Percentiles rank a stretch among this genome's conserved stretches.
Conservation (phyloP, 1,284 basidiomycete genomes). For the Serendipita sp. region DNA sequence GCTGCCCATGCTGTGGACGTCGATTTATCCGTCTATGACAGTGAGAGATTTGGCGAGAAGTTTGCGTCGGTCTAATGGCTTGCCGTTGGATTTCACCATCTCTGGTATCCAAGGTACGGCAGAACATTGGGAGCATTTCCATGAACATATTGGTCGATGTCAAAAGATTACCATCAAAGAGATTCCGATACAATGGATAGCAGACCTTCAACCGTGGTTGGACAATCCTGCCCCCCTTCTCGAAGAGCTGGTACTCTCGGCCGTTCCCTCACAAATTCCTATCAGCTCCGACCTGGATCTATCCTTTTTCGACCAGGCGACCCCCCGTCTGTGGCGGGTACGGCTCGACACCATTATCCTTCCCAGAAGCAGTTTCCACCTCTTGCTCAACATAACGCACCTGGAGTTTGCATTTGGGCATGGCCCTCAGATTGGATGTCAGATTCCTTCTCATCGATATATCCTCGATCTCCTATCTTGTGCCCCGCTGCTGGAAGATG, state of each 20-base stretch:
- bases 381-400: background rate
- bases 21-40: background rate
- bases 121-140: slow-evolving; percentile 1
- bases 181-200: background rate
- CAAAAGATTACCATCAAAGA: background rate
- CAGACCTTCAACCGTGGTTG: background rate
- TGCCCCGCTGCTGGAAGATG: background rate
- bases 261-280: background rate
- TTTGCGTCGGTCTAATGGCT: background rate
- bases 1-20: slow-evolving; percentile 3
- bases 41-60: slow-evolving; percentile 1
- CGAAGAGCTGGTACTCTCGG: background rate
- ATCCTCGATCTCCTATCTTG: slow-evolving; percentile 1
- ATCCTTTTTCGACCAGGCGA: slow-evolving; percentile 1
- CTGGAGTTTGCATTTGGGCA: slow-evolving; percentile 3
- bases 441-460: slow-evolving; percentile 4
- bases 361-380: background rate
- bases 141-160: slow-evolving; percentile 5
- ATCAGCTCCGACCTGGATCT: slow-evolving; percentile 3
- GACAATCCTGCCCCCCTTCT: slow-evolving; percentile 2
- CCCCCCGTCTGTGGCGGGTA: background rate
- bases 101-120: background rate
- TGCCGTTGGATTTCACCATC: slow-evolving; percentile 3
- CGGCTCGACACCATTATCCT: background rate
- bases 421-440: slow-evolving; percentile 1